A percentile compares a stretch with the other conserved stretches of the same genome.
These are phyloP conservation scores for Lactarius hengduanensis DNA, from an alignment of 768 basidiomycete genomes.

Conservation along the genomic window DNA sequence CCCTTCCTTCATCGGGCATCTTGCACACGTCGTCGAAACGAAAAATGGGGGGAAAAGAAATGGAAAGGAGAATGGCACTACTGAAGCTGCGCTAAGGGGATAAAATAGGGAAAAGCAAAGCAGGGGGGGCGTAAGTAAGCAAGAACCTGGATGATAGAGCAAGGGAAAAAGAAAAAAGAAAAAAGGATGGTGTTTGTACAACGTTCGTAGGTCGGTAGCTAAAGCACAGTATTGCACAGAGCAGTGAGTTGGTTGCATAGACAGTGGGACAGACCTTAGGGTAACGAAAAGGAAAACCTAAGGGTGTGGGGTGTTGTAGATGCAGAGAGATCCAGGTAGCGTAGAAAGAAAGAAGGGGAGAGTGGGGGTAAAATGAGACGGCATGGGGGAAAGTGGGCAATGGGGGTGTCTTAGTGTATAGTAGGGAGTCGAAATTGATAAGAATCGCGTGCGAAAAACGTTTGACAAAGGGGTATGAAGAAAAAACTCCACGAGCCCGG, in stretches of 20 bases:
- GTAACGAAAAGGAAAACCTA: neutral
- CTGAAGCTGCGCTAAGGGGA: slow-evolving; percentile 9
- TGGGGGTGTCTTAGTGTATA: neutral
- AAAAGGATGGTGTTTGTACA: slow-evolving; percentile 16
- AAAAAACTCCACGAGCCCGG: neutral
- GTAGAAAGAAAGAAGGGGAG: neutral
- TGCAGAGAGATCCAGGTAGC: slow-evolving; percentile 17
- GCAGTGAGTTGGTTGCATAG: slow-evolving; percentile 16
- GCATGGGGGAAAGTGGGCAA: neutral
- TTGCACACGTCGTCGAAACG: slow-evolving; percentile 7
- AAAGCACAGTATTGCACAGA: slow-evolving; percentile 21
- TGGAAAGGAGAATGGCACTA: slow-evolving; percentile 1
- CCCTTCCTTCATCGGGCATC: neutral
- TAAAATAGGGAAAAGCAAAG: slow-evolving; percentile 16
- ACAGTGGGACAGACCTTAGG: slow-evolving; percentile 12
- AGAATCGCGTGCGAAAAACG: neutral
- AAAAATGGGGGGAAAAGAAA: neutral
- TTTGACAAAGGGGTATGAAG: neutral
- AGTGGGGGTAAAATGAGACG: neutral
- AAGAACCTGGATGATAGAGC: slow-evolving; percentile 4
- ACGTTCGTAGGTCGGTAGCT: slow-evolving; percentile 6
- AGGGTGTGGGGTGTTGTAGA: slow-evolving; percentile 7
- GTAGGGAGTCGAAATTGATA: neutral
- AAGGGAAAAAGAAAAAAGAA: neutral
- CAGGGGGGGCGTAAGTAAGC: slow-evolving; percentile 1